Conservation (phyloP, 441 rosid species). For the Gossypium laxum region DNA sequence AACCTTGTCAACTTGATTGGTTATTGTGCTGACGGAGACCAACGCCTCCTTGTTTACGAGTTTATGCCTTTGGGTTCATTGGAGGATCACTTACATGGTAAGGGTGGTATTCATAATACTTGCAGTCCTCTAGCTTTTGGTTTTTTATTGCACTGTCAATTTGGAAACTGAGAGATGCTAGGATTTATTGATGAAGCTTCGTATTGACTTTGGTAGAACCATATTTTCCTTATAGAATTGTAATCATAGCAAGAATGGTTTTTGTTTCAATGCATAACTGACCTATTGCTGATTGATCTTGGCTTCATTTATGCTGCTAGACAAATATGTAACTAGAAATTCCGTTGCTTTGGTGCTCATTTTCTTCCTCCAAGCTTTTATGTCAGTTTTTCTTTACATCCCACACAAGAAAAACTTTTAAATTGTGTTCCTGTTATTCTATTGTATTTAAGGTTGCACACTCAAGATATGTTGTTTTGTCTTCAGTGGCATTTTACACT, state of each 20-base stretch:
- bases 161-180: neutral
- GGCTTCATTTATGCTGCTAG: neutral
- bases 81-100: constrained; percentile 98
- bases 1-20: constrained; percentile 93
- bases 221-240: neutral
- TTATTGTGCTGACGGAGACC: constrained; percentile 95
- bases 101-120: constrained; percentile 14
- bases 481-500: too few species aligned
- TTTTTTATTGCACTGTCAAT: constrained; percentile 4
- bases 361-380: neutral
- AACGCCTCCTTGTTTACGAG: constrained; percentile 91
- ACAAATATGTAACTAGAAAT: neutral
- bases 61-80: constrained; percentile 89
- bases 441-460: too few species aligned
- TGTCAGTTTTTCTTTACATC: too few species aligned
- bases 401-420: too few species aligned
- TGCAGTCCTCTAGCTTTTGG: neutral
- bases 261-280: neutral
- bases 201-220: too few species aligned
- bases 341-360: neutral
- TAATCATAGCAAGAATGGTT: neutral
- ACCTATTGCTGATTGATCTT: neutral
- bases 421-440: too few species aligned
- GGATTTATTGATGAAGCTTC: neutral
- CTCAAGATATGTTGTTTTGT: too few species aligned